Percentiles rank a stretch among this genome's conserved stretches.
phyloP scores from a whole-genome alignment of 2,329 filamentous ascomycete species.

The Passalora sequoiae region DNA sequence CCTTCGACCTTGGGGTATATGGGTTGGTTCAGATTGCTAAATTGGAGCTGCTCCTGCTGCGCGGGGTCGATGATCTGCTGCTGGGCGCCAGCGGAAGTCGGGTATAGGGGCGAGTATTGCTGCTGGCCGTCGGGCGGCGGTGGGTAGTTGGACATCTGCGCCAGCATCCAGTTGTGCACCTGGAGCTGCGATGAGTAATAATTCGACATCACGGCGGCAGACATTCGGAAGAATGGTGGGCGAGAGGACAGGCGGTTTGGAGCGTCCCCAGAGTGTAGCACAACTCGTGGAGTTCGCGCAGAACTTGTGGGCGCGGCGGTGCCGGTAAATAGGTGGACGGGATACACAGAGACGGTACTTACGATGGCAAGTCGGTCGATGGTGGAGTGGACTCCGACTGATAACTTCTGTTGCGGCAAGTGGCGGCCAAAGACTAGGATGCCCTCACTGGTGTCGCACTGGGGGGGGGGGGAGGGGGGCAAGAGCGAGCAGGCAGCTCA shows the following conservation, averaged over 20 bases:
- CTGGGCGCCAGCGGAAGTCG: conserved; percentile 28
- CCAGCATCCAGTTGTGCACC: conserved; percentile 34
- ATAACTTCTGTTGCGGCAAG: conserved; percentile 24
- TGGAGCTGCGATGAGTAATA: conserved; percentile 32
- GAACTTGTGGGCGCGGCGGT: conserved; percentile 22
- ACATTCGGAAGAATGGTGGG: conserved; percentile 26
- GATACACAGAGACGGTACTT: conserved; percentile 22
- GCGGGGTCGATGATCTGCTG: conserved; percentile 30
- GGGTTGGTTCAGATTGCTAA: conserved; percentile 32
- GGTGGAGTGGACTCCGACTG: conserved; percentile 17
- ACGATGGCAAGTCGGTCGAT: conserved; percentile 19
- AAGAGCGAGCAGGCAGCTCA: conserved; percentile 9
- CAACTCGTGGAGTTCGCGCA: conserved; percentile 20
- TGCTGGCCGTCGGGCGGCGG: conserved; percentile 35
- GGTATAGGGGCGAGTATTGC: conserved; percentile 32
- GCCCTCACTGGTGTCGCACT: conserved; percentile 23
- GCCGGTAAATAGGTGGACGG: conserved; percentile 24
- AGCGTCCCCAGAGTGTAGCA: conserved; percentile 16
- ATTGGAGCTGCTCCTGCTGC: conserved; percentile 33
- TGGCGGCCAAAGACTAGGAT: conserved; percentile 24
- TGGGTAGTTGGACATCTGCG: conserved; percentile 32
- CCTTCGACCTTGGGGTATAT: conserved; percentile 35
- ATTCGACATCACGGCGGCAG: conserved; percentile 32
- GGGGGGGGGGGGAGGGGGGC: conserved; percentile 6
- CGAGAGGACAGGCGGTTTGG: neutral